Evolutionary conservation across 768 basidiomycete genomes (phyloP).

Genomic region (Termitomyces sp.): DNA sequence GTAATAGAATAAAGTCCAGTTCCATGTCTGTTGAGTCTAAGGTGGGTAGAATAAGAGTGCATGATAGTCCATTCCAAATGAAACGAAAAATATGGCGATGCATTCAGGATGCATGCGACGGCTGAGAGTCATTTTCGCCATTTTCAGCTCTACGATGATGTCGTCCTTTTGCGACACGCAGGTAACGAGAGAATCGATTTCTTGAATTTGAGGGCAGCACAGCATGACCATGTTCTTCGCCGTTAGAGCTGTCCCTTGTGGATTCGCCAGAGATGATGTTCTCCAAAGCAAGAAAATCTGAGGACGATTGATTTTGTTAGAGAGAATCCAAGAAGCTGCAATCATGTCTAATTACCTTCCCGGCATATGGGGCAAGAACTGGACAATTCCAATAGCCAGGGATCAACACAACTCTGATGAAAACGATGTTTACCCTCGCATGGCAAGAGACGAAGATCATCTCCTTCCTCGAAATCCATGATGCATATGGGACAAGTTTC

Average conservation of each 20-base stretch:
- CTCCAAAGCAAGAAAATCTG: constrained; percentile 62
- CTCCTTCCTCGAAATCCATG: constrained; percentile 90
- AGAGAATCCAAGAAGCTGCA: background rate
- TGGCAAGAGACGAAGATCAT: constrained; percentile 85
- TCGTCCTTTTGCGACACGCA: constrained; percentile 47
- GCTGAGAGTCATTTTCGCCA: constrained; percentile 30
- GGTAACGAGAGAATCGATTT: constrained; percentile 55
- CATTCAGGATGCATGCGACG: constrained; percentile 17
- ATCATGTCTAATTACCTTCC: constrained; percentile 56
- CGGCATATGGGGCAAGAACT: constrained; percentile 91
- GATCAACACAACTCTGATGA: constrained; percentile 88
- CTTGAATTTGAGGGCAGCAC: constrained; percentile 14
- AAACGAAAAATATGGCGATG: background rate
- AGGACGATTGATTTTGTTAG: background rate
- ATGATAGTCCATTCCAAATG: background rate
- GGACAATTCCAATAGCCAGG: constrained; percentile 88
- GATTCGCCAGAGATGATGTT: constrained; percentile 43
- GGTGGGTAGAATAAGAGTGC: background rate
- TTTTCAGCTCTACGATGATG: constrained; percentile 25
- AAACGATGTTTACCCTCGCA: constrained; percentile 91
- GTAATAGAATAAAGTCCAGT: background rate
- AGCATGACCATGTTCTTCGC: constrained; percentile 21
- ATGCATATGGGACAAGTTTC: constrained; percentile 96
- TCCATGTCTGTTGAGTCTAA: background rate
- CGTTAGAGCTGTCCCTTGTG: constrained; percentile 11